Base-by-base conservation (phyloP, 2,329 filamentous ascomycete genomes). In the Fusarium subtropicale region DNA sequence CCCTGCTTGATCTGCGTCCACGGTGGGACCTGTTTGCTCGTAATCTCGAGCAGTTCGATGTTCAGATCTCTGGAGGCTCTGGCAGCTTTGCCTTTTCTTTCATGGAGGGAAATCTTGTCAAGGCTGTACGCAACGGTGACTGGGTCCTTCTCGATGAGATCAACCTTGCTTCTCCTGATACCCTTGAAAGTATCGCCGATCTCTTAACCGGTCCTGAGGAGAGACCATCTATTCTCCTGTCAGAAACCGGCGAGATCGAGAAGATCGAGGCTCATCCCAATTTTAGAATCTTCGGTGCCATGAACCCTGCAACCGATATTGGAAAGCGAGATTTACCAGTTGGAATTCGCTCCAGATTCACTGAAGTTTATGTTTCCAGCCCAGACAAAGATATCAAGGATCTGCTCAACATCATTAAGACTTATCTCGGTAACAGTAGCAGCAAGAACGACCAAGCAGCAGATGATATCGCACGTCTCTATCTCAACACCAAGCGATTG, bases 81-180 rank as follows among this genome's bases (percentile, higher is more conserved):
- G 87, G 93, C 72, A 87, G 85, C 3, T 97, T 98, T 78, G 93
- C 95, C 0, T 99, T 99, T 79, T 93, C 93, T 1, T 99, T 99
- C 76, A 88, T 98, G 1, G 96, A 99, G 79, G 95, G 96, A 66
- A 97, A 97, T 74, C 92, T 99, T 66, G 91, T 99, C 60, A 97
- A 97, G 80, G 96, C 97, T n/a, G 90, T 95, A 26, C 88, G 95
- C 41, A 97, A 97, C 75, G 96, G 96, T 10, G 94, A 97, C 78
- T 99, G 96, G 96, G 92, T 99, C 30, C 85, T 99, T 20, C 86
- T 98, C 28, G 96, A 99, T 76, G 96, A 99, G 79, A 97, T 99
- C 75, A 99, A 99, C 77, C 82, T 99, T 66, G 96, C 96, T 8
- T 95, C 95, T 0, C 91, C 96, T 1, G 97, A 99, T 76, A 98